Evolutionary conservation across 345 rosid species (phyloP).

Genomic region (Camelina laxa): DNA sequence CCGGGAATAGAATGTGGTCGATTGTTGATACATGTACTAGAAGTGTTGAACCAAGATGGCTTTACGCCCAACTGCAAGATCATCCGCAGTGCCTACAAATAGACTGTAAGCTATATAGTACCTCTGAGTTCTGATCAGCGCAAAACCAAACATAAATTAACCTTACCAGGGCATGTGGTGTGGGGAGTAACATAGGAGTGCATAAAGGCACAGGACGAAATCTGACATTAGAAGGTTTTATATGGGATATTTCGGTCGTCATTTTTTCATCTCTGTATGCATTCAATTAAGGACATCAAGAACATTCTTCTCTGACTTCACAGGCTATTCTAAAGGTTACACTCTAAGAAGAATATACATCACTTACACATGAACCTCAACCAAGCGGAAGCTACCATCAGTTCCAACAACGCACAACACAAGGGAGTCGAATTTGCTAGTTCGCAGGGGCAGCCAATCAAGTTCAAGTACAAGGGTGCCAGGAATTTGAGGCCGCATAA

Average conservation of each 20-base stretch:
- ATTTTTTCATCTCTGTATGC: constrained; percentile 67
- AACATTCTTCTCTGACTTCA: background rate
- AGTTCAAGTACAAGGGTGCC: constrained; percentile 88
- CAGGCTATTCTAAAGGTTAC: constrained; percentile 16
- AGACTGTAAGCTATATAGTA: background rate
- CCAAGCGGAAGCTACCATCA: constrained; percentile 86
- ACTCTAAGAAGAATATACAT: background rate
- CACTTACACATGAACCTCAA: constrained; percentile 77
- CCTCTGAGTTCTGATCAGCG: background rate
- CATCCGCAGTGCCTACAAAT: constrained; percentile 79
- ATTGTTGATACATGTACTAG: constrained; percentile 62
- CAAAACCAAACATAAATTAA: background rate
- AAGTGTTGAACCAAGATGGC: constrained; percentile 85
- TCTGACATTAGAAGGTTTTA: constrained; percentile 58
- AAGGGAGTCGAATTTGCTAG: constrained; percentile 68
- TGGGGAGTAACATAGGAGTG: constrained; percentile 72
- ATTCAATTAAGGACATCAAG: constrained; percentile 1
- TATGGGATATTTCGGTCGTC: constrained; percentile 42
- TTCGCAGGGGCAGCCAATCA: constrained; percentile 81
- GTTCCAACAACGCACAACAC: constrained; percentile 85
- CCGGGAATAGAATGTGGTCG: constrained; percentile 68
- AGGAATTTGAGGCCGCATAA: constrained; percentile 81
- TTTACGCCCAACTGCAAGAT: constrained; percentile 84
- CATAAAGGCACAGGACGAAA: constrained; percentile 86
- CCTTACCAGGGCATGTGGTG: constrained; percentile 81